Evolutionary conservation across 371 early-diverging fungal species (phyloP), one percentile per base, ranked within the genome.

Genomic region (Neoconidiobolus thromboides): DNA sequence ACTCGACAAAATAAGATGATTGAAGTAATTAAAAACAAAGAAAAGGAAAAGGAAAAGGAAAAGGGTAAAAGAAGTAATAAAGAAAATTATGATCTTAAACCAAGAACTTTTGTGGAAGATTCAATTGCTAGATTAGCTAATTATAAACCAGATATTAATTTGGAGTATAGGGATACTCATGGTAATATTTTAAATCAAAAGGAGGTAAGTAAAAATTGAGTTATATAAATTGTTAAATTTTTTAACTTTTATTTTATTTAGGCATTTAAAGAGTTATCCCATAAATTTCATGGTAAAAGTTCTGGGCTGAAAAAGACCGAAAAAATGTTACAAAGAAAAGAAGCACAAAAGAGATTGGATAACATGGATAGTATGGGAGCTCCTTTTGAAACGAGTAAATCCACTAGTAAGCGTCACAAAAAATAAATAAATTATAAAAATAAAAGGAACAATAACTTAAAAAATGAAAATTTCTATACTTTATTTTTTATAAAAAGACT

Each of bases 231-330:
- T 38, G 47, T 50, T 26, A 48, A n/a, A 40, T 9, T 10, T 42
- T 7, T 14, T 3, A 39, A 38, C 60, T 50, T n/a, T 37, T 15
- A 3, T 39, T 40, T 63, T 53, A 43, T 42, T 42, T 64, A 82
- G 78, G 97, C 97, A 0, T 96, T 85, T 73, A 79, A 86, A 57
- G 81, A 80, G 64, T 72, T 92, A 64, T 90, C 93, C 26, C 93
- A 96, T 60, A 87, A 88, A 61, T 96, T 96, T 80, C 96, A 96
- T 67, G 97, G 96, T 39, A 88, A 87, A 64, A 74, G 77, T 1
- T 81, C 90, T 12, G 96, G 97, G 50, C 93, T 93, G 67, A 77
- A 81, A 69, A 96, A 96, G 79, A 88, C 86, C 3, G 97, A 96
- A 67, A 93, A 91, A 73, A 71, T 85, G 4, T 72, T 88, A 67